phyloP scores from a whole-genome alignment of 225 moss, liverwort and hornwort genomes.

The Neckera pumila region DNA sequence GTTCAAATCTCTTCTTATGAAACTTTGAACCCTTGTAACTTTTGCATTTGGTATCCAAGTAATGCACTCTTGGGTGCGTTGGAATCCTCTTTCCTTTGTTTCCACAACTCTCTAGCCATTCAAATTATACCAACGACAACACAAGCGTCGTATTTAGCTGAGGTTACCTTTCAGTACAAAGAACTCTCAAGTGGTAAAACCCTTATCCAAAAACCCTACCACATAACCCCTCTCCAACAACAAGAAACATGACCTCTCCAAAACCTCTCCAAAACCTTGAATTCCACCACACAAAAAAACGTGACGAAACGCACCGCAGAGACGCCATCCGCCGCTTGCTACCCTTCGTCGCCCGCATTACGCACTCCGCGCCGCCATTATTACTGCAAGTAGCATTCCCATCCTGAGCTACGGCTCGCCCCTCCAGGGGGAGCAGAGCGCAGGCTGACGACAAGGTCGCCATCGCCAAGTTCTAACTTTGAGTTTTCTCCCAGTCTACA shows the following conservation, averaged over 20 bases:
- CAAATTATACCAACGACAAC: not conserved
- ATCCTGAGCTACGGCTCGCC: not conserved
- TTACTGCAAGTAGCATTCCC: slow-evolving; percentile 6
- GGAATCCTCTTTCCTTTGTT: not conserved
- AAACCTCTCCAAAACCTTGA: not conserved
- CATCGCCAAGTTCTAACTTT: not conserved
- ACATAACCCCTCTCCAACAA: not conserved
- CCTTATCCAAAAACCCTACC: slow-evolving; percentile 5
- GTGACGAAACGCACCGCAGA: slow-evolving; percentile 13
- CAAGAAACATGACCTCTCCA: not conserved
- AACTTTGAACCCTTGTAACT: not conserved
- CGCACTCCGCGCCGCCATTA: not conserved
- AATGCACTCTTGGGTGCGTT: not conserved
- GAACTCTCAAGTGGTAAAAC: not conserved
- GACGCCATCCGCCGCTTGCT: slow-evolving; percentile 4
- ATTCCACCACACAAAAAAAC: not conserved
- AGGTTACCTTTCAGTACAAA: not conserved
- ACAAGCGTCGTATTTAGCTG: too few relatives aligned
- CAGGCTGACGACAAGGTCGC: slow-evolving; percentile 27
- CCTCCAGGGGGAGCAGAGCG: not conserved
- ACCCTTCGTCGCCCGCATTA: not conserved
- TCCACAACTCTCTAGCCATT: not conserved
- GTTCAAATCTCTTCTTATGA: not conserved
- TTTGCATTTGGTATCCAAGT: not conserved
- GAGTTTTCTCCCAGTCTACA: not conserved